These are phyloP conservation scores for Aspergillus thermomutatus DNA, from an alignment of 2,329 filamentous ascomycete species.

Conservation along the genomic window DNA sequence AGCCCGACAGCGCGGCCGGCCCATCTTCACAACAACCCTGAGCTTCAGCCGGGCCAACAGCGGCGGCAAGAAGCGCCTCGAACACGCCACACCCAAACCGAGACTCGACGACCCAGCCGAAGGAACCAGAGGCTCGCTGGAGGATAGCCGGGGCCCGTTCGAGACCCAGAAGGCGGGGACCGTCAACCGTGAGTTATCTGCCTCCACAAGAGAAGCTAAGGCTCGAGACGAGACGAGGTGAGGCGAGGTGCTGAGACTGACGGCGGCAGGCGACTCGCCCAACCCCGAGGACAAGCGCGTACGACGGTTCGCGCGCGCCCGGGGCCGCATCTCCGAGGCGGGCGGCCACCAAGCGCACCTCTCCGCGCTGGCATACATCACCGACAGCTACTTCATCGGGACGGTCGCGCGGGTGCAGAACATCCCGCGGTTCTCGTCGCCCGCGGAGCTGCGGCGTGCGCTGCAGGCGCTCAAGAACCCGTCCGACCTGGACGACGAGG, in stretches of 20 bases:
- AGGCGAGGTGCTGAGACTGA: neutral
- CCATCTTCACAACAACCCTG: constrained; percentile 94
- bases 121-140: constrained; percentile 20
- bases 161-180: constrained; percentile 56
- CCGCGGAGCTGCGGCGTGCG: constrained; percentile 40
- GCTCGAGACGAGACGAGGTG: neutral
- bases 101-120: constrained; percentile 29
- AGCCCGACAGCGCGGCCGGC: constrained; percentile 78
- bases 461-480: constrained; percentile 42
- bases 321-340: constrained; percentile 66
- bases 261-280: constrained; percentile 35
- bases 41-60: constrained; percentile 70
- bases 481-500: constrained; percentile 41
- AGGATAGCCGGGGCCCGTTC: constrained; percentile 50
- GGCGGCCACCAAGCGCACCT: constrained; percentile 80
- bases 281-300: constrained; percentile 65
- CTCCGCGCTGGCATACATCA: constrained; percentile 87
- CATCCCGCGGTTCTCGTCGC: constrained; percentile 68
- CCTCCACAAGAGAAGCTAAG: neutral
- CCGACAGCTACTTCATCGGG: constrained; percentile 88
- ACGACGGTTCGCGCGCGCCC: constrained; percentile 50
- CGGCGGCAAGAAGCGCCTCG: constrained; percentile 52
- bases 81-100: constrained; percentile 65
- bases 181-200: constrained; percentile 46
- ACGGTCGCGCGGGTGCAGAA: constrained; percentile 78